A percentile compares a stretch with the other conserved stretches of the same genome.
Conservation (phyloP, 176 grass and related monocot genomes). For the Pharus latifolius region DNA sequence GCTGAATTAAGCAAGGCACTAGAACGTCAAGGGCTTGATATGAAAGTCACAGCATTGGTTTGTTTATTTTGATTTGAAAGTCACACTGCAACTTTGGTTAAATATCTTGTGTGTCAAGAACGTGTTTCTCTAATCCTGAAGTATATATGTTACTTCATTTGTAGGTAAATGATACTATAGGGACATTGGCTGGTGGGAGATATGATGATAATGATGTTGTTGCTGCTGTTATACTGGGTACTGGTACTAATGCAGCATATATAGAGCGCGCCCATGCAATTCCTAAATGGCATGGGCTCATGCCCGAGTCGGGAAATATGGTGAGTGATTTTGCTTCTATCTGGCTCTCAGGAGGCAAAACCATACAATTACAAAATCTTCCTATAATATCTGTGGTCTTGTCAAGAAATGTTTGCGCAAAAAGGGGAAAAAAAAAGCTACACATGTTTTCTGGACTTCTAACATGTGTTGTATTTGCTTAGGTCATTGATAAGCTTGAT, state of each 20-base stretch:
- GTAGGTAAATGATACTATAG: constrained; percentile 61
- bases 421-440: neutral
- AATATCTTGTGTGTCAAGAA: neutral
- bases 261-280: constrained; percentile 56
- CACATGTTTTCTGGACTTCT: neutral
- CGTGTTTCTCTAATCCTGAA: neutral
- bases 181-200: constrained; percentile 51
- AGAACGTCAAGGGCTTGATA: constrained; percentile 53
- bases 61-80: neutral
- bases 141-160: neutral
- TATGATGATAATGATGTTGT: constrained; percentile 58
- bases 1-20: constrained; percentile 57
- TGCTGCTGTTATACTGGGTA: constrained; percentile 69
- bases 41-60: constrained; percentile 64
- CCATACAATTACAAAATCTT: neutral
- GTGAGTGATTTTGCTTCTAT: constrained; percentile 17
- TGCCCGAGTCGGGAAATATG: constrained; percentile 56
- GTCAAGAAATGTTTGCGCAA: neutral
- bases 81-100: neutral
- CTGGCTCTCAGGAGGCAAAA: neutral
- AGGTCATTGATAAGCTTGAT: neutral
- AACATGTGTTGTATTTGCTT: neutral
- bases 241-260: constrained; percentile 78
- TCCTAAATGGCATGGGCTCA: constrained; percentile 59
- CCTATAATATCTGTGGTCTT: neutral